Percentiles rank a stretch among this genome's conserved stretches.
Conservation (phyloP, 257 asterid species). For the Capsicum chinense region DNA sequence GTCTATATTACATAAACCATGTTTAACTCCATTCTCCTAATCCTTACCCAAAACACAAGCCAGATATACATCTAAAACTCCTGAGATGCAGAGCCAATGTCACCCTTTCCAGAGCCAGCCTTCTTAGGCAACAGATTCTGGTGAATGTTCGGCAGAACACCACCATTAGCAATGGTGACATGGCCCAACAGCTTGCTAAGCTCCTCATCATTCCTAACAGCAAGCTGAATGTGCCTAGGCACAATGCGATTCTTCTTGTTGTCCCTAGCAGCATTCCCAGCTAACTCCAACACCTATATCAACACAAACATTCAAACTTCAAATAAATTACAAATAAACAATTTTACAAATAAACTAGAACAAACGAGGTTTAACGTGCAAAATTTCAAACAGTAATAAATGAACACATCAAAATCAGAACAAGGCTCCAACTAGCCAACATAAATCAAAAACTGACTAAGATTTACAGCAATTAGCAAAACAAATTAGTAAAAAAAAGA, state of each 20-base stretch:
- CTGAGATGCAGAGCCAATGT: conserved; percentile 32
- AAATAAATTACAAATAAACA: too few species aligned
- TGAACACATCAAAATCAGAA: too few species aligned
- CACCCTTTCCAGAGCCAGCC: conserved; percentile 29
- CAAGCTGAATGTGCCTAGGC: conserved; percentile 34
- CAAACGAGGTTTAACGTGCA: too few species aligned
- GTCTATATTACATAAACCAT: conserved; percentile 26
- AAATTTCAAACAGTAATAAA: too few species aligned
- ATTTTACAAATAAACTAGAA: too few species aligned
- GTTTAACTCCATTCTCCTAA: neutral
- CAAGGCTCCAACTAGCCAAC: too few species aligned
- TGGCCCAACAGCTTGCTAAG: conserved; percentile 30
- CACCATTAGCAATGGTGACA: conserved; percentile 32
- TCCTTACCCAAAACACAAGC: neutral
- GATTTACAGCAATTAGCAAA: too few species aligned
- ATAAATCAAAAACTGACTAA: too few species aligned
- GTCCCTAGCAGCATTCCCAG: conserved; percentile 35
- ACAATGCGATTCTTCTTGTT: conserved; percentile 36
- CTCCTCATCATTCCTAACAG: conserved; percentile 36
- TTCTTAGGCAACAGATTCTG: conserved; percentile 32
- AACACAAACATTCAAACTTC: neutral
- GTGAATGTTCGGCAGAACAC: conserved; percentile 33
- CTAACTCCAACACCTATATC: conserved; percentile 31
- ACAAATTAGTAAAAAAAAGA: too few species aligned
- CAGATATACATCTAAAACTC: conserved; percentile 25